A percentile compares a stretch with the other conserved stretches of the same genome.
Evolutionary conservation across 805 yeast species (phyloP).

Genomic region (Yarrowia divulgata): DNA sequence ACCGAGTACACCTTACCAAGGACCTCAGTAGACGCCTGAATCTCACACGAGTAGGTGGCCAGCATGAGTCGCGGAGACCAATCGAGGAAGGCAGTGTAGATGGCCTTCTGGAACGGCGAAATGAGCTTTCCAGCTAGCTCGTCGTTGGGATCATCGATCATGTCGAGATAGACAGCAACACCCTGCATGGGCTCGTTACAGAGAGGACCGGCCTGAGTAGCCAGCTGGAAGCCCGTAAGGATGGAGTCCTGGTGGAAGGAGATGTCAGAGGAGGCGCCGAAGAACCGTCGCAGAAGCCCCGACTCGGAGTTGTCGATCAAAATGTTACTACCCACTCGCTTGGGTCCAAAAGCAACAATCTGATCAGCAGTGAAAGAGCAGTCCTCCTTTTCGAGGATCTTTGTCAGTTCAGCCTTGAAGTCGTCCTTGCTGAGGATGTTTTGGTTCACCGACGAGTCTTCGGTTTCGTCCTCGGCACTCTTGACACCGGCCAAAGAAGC

Average conservation of each 20-base stretch:
- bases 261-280: background rate
- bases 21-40: slow-evolving; percentile 93
- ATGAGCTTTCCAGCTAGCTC: slow-evolving; percentile 72
- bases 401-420: slow-evolving; percentile 1
- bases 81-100: slow-evolving; percentile 72
- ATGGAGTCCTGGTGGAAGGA: slow-evolving; percentile 64
- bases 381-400: slow-evolving; percentile 20
- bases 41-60: slow-evolving; percentile 93
- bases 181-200: slow-evolving; percentile 90
- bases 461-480: slow-evolving; percentile 45
- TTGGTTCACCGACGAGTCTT: slow-evolving; percentile 44
- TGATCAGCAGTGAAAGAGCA: slow-evolving; percentile 47
- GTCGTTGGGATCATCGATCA: slow-evolving; percentile 46
- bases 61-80: slow-evolving; percentile 91
- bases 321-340: slow-evolving; percentile 75
- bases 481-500: slow-evolving; percentile 44
- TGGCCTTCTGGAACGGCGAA: slow-evolving; percentile 72
- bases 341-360: slow-evolving; percentile 78
- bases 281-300: slow-evolving; percentile 10
- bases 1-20: slow-evolving; percentile 95
- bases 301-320: slow-evolving; percentile 58
- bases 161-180: slow-evolving; percentile 53
- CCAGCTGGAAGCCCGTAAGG: slow-evolving; percentile 83
- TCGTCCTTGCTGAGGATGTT: slow-evolving; percentile 40
- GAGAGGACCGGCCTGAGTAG: slow-evolving; percentile 84